Conservation (phyloP, 2,329 filamentous ascomycete genomes). For the Chlorencoelia australis region DNA sequence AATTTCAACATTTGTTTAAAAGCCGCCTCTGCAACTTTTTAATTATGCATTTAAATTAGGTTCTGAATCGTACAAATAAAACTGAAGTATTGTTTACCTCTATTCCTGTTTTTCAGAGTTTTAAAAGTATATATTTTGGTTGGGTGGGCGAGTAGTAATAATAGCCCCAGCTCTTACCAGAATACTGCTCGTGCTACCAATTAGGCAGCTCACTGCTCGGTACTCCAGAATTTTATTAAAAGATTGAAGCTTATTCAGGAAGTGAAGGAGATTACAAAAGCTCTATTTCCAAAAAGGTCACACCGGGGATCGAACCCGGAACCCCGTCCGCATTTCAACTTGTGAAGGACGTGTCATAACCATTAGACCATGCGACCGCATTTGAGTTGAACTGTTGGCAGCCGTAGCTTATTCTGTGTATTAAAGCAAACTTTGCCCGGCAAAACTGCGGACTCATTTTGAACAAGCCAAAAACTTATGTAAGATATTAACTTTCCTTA, state of each 20-base stretch:
- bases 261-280: slow-evolving; percentile 20
- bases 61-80: too few relatives aligned
- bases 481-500: neutral
- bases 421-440: neutral
- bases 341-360: slow-evolving; percentile 29
- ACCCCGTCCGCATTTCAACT: slow-evolving; percentile 10
- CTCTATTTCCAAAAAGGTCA: neutral
- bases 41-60: too few relatives aligned
- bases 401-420: neutral
- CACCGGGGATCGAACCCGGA: neutral
- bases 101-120: too few relatives aligned
- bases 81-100: too few relatives aligned
- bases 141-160: too few relatives aligned
- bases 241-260: slow-evolving; percentile 34
- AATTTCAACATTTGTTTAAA: too few relatives aligned
- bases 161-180: too few relatives aligned
- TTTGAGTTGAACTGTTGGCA: neutral
- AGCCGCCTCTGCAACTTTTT: too few relatives aligned
- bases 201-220: too few relatives aligned
- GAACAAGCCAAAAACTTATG: neutral
- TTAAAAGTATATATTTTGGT: too few relatives aligned
- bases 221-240: too few relatives aligned
- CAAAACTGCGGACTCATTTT: neutral
- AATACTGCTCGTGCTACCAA: too few relatives aligned
- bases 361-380: slow-evolving; percentile 8